Base-by-base conservation (phyloP, 768 basidiomycete species). In the Trametes coccinea region DNA sequence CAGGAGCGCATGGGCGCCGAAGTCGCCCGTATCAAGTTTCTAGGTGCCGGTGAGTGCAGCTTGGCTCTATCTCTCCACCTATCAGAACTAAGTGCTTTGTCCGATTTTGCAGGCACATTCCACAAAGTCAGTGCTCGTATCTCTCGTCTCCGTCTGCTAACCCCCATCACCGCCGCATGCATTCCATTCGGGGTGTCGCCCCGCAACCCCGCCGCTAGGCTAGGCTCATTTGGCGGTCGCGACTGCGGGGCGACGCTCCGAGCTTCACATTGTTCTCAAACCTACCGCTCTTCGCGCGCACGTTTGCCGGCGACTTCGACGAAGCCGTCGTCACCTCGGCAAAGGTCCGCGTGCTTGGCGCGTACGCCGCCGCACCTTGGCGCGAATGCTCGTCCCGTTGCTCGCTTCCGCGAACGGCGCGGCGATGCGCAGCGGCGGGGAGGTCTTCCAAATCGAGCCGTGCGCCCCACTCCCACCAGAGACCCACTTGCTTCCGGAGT, bases 11-110 rank as follows among this genome's bases (percentile, higher is more conserved):
- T 87, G 75, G 80, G 76, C 22, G 73, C 79, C 13, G 84, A 87
- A 27, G 90, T 92, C 14, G 89, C 82, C 2, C 77, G 86, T 22
- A 90, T 93, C 66, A 74, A 71, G 39, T 94, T 92, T 69, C 73
- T 94, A 29, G 90, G 85, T 68, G 84, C 89, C 62, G 90, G 90
- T 85, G 70, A 66, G 87, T 76, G 56, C 50, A 47, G 46, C 8
- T 16, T 5, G 47, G 27, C 49, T 30, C 48, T 22, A 5, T 31
- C 14, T 22, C 22, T 45, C 43, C 63, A 41, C 62, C 48, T 68
- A 44, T 29, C 54, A 60, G 39, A 43, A 53, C 61, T 30, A 22
- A 33, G 53, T 37, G n/a, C 8, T 7, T 56, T 22, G 54, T 61
- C 27, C 50, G 13, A 14, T 7, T 14, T 29, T 22, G 17, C 55